These are phyloP conservation scores for Sedum album DNA, from an alignment of 164 flowering plant species.

Conservation along the genomic window DNA sequence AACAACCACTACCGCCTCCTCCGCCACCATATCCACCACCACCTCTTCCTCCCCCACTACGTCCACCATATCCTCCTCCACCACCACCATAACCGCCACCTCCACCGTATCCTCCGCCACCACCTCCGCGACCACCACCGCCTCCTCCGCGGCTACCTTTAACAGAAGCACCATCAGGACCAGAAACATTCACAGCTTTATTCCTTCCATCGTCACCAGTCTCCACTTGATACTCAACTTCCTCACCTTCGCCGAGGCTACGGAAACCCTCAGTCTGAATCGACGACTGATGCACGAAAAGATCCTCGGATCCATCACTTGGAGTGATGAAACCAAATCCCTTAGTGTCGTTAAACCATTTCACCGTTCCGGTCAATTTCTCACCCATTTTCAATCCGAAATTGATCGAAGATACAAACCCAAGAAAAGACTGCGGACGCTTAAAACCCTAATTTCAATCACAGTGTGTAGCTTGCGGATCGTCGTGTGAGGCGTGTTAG, in stretches of 20 bases:
- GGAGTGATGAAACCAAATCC: constrained; percentile 6
- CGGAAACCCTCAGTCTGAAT: neutral
- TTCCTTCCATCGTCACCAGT: constrained; percentile 1
- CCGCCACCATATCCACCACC: neutral
- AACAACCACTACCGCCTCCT: neutral
- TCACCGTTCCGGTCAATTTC: neutral
- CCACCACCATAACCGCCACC: neutral
- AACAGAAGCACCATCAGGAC: neutral
- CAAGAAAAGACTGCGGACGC: neutral
- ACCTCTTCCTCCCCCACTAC: neutral
- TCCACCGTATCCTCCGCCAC: neutral
- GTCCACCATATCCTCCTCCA: neutral
- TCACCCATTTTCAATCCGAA: neutral
- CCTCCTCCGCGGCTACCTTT: neutral
- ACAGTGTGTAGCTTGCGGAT: neutral
- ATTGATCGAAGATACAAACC: neutral
- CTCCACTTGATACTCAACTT: neutral
- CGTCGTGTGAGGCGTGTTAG: neutral
- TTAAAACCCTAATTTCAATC: neutral
- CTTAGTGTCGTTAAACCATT: constrained; percentile 1
- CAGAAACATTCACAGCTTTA: neutral
- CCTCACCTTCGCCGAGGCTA: neutral
- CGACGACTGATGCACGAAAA: neutral
- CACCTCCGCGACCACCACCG: neutral
- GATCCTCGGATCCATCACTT: neutral